Conservation (phyloP, 1,284 basidiomycete genomes). For the Austroboletus rostrupii region DNA sequence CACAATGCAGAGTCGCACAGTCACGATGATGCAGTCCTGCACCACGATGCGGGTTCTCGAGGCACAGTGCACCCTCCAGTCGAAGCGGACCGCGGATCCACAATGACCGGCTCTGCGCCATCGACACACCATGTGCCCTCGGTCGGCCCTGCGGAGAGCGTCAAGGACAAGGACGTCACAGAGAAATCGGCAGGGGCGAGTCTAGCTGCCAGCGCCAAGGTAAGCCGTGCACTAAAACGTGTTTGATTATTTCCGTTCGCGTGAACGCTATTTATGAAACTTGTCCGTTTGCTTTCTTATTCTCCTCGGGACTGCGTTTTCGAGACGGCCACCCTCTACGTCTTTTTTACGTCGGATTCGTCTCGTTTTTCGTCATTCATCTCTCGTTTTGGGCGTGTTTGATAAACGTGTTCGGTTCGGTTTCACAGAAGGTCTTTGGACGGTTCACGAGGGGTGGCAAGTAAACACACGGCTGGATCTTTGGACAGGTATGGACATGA, state of each 20-base stretch:
- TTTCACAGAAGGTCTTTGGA: slow-evolving; percentile 27
- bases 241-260: slow-evolving; percentile 14
- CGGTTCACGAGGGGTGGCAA: slow-evolving; percentile 23
- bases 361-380: slow-evolving; percentile 4
- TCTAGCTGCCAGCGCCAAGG: slow-evolving; percentile 32
- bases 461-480: slow-evolving; percentile 9
- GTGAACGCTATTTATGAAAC: not conserved
- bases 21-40: slow-evolving; percentile 27
- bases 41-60: slow-evolving; percentile 6
- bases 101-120: not conserved
- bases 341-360: slow-evolving; percentile 1
- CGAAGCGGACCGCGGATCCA: slow-evolving; percentile 23
- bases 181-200: slow-evolving; percentile 28
- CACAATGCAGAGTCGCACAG: slow-evolving; percentile 41
- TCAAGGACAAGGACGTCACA: slow-evolving; percentile 23
- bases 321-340: not conserved
- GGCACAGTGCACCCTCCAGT: slow-evolving; percentile 23
- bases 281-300: not conserved
- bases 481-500: not conserved
- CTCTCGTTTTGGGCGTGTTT: slow-evolving; percentile 13
- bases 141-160: slow-evolving; percentile 2
- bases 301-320: not conserved
- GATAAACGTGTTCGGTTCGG: slow-evolving; percentile 22
- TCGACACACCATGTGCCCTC: slow-evolving; percentile 5
- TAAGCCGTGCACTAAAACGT: slow-evolving; percentile 16